A percentile compares a stretch with the other conserved stretches of the same genome.
These are phyloP conservation scores for Verticillium alfalfae DNA, from an alignment of 2,329 filamentous ascomycete species.

Conservation along the genomic window DNA sequence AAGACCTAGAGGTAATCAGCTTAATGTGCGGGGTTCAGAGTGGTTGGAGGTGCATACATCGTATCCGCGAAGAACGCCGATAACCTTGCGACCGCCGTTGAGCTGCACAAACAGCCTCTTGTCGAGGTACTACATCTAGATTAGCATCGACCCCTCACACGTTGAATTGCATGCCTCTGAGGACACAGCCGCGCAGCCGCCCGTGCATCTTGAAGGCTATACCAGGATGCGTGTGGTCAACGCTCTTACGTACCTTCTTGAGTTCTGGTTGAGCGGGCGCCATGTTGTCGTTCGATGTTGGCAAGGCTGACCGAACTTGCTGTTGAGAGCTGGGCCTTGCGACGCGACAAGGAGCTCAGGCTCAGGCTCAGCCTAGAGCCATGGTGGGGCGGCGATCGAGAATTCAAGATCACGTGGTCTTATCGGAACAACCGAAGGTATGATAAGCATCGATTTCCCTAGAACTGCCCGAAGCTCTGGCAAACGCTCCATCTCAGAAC, in stretches of 20 bases:
- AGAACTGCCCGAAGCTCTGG: not conserved
- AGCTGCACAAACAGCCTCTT: slow-evolving; percentile 97
- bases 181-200: not conserved
- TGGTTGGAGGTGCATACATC: slow-evolving; percentile 58
- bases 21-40: not conserved
- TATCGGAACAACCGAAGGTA: slow-evolving; percentile 26
- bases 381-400: slow-evolving; percentile 14
- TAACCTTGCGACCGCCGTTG: slow-evolving; percentile 95
- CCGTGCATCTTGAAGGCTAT: not conserved
- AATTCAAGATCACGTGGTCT: slow-evolving; percentile 35
- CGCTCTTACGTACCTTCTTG: slow-evolving; percentile 71
- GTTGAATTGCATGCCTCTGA: not conserved
- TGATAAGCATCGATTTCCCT: slow-evolving; percentile 25
- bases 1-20: slow-evolving; percentile 64
- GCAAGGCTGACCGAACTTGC: not conserved
- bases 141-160: not conserved
- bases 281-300: slow-evolving; percentile 54
- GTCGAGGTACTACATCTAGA: slow-evolving; percentile 77
- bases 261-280: slow-evolving; percentile 98
- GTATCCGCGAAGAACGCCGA: slow-evolving; percentile 89
- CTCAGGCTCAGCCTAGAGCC: not conserved
- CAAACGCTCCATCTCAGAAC: too few relatives aligned
- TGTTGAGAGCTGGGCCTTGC: slow-evolving; percentile 12
- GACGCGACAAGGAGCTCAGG: slow-evolving; percentile 16
- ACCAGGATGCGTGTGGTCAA: slow-evolving; percentile 5